phyloP scores from a whole-genome alignment of 352 stramenopile species.

The Pythium monospermum region DNA sequence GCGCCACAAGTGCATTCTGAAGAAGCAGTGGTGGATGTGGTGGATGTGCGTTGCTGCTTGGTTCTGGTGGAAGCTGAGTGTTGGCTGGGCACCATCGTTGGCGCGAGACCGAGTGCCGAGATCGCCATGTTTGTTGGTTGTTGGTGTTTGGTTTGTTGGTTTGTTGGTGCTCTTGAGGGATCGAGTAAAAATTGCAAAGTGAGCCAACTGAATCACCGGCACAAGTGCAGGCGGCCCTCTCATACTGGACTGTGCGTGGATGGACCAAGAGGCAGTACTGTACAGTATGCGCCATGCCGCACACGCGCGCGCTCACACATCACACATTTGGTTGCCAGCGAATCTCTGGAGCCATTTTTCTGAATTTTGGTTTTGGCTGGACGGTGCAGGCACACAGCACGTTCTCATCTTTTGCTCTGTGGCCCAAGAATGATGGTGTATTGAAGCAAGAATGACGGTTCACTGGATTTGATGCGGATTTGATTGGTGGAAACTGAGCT shows the following conservation, averaged over 20 bases:
- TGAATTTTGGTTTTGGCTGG: not conserved
- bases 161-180: not conserved
- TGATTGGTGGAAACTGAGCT: constrained; percentile 5
- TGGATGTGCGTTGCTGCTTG: not conserved
- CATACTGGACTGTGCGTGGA: too few species aligned
- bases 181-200: too few species aligned
- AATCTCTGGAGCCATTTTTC: too few species aligned
- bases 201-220: too few species aligned
- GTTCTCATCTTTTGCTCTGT: not conserved
- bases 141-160: not conserved
- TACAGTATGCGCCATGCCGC: too few species aligned
- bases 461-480: not conserved
- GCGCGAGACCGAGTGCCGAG: not conserved
- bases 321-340: too few species aligned
- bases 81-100: too few species aligned
- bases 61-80: not conserved
- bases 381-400: too few species aligned
- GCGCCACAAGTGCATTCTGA: constrained; percentile 30
- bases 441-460: not conserved
- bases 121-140: not conserved
- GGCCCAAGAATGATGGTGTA: constrained; percentile 2
- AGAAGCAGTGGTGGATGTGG: not conserved
- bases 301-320: too few species aligned
- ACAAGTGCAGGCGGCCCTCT: too few species aligned
- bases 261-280: too few species aligned